Evolutionary conservation across 2,329 filamentous ascomycete species (phyloP), one percentile per base, ranked within the genome.

Genomic region (Leptosphaerulina australis): DNA sequence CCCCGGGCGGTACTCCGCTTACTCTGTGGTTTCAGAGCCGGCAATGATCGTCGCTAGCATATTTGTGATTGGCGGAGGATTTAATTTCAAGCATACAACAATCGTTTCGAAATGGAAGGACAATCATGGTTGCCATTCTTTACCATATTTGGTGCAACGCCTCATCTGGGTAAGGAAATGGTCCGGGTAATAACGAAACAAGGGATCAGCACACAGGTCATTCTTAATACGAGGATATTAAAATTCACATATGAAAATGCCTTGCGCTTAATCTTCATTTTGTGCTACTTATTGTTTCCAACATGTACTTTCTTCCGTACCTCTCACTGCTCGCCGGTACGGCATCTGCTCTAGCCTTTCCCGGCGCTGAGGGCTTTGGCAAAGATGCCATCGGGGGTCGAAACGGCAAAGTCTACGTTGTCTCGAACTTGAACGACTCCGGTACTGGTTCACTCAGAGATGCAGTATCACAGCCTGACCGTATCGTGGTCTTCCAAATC

Each of bases 301-400:
- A 12, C 12, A 65, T 65, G 62, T 53, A 56, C 25, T 33, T 59
- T 9, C 33, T 56, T 10, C 35, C 49, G 18, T 40, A 52, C n/a
- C 34, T 63, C 28, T 53, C 60, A n/a, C 47, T 65, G 12, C 40
- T 65, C 21, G 38, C 45, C 29, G 50, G 55, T 24, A 54, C 59
- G 12, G 55, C 47, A 15, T 60, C 60, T 14, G 59, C 58, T 5
- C 54, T 71, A 9, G 78, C 79, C 29, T 81, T 81, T 56, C 77
- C 78, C 3, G 77, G 78, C 15, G 79, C 79, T 8, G 78, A 80
- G 66, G 78, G 78, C 9, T 79, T 81, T 53, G 79, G 78, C 10
- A 71, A 73, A 38, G 69, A 77, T 35, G 77, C 78, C 3, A 68
- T 74, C 5, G 78, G 79, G 21, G 78, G 79, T 6, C 73, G 77